These are phyloP conservation scores for Brassica hybrid DNA, from an alignment of 441 rosid genomes.

Conservation along the genomic window DNA sequence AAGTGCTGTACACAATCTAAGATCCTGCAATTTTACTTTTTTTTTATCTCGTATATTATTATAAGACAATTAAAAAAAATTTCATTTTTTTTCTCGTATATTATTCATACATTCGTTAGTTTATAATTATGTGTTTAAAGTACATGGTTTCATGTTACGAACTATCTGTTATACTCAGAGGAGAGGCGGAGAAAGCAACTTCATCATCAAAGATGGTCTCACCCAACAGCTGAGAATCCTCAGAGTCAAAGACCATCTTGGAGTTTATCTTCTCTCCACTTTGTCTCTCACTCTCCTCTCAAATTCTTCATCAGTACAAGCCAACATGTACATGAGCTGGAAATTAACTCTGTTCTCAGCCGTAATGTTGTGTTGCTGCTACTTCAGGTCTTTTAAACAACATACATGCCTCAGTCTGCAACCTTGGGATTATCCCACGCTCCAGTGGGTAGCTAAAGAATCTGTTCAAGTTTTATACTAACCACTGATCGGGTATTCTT, in stretches of 20 bases:
- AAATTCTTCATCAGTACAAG: constrained; percentile 69
- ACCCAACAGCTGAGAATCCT: constrained; percentile 22
- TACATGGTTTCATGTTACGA: constrained; percentile 11
- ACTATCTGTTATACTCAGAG: constrained; percentile 8
- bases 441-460: constrained; percentile 90
- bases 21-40: constrained; percentile 8
- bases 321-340: constrained; percentile 77
- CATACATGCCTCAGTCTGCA: too few species aligned
- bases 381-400: not conserved
- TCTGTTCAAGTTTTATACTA: constrained; percentile 54
- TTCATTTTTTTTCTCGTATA: not conserved
- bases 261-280: constrained; percentile 60
- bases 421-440: constrained; percentile 77
- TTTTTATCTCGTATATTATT: not conserved
- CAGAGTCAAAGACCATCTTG: constrained; percentile 50
- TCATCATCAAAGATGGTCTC: constrained; percentile 15
- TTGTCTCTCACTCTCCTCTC: constrained; percentile 58
- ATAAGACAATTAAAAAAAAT: not conserved
- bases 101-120: not conserved
- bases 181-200: not conserved
- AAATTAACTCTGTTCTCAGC: constrained; percentile 77
- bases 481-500: constrained; percentile 94
- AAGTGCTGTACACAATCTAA: not conserved
- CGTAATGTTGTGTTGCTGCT: constrained; percentile 49
- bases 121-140: constrained; percentile 6